phyloP scores from a whole-genome alignment of 2,329 filamentous ascomycete genomes.

The Pseudogymnoascus sp. region DNA sequence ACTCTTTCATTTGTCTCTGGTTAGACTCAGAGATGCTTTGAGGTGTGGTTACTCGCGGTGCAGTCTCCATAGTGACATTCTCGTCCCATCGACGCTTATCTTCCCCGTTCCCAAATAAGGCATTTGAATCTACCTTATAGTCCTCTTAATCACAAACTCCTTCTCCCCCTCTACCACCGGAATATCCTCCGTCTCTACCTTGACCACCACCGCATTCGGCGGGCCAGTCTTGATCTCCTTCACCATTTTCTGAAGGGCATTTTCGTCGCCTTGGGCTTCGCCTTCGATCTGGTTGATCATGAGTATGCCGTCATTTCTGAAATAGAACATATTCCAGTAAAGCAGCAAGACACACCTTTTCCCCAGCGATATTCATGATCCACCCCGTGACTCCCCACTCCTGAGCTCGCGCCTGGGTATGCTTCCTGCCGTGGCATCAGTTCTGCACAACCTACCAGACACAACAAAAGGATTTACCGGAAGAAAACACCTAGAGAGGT shows the following conservation, averaged over 20 bases:
- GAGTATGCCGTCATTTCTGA: neutral
- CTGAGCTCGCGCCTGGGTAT: neutral
- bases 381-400: constrained; percentile 46
- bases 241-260: constrained; percentile 58
- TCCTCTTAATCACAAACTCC: constrained; percentile 44
- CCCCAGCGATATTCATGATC: constrained; percentile 48
- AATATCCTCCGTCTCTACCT: constrained; percentile 60
- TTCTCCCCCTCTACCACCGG: constrained; percentile 56
- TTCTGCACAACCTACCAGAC: too few relatives aligned
- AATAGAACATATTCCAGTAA: neutral
- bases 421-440: neutral
- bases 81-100: neutral
- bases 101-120: neutral
- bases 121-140: neutral
- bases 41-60: neutral
- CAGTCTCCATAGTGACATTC: neutral
- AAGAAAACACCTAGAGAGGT: neutral
- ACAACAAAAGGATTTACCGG: neutral
- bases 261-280: constrained; percentile 69
- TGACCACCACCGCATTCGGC: constrained; percentile 58
- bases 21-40: neutral
- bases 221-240: constrained; percentile 69
- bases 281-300: constrained; percentile 59
- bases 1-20: neutral
- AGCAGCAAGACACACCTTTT: constrained; percentile 37